Percentiles rank a stretch among this genome's conserved stretches.
Evolutionary conservation across 1,284 basidiomycete species (phyloP).

Genomic region (Clitocybe nebularis): DNA sequence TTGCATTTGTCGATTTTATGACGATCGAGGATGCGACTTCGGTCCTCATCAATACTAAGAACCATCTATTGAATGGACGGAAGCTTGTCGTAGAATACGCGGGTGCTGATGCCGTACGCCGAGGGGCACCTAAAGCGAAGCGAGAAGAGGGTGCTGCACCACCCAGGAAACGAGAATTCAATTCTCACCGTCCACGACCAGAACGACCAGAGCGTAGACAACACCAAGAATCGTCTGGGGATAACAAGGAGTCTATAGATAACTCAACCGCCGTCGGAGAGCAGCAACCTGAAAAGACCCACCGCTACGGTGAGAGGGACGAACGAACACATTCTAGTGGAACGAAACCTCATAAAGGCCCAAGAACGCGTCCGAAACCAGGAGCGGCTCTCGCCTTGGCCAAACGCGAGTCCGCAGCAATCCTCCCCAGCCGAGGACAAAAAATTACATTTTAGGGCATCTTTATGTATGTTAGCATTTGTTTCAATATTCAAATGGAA

Average conservation of each 20-base stretch:
- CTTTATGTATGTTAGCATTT: slow-evolving; percentile 1
- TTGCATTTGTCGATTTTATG: slow-evolving; percentile 93
- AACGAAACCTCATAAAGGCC: slow-evolving; percentile 24
- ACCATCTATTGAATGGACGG: slow-evolving; percentile 81
- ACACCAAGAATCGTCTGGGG: slow-evolving; percentile 5
- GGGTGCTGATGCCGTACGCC: slow-evolving; percentile 78
- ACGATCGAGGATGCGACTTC: slow-evolving; percentile 76
- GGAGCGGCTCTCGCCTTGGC: slow-evolving; percentile 91
- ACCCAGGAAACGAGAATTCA: slow-evolving; percentile 13
- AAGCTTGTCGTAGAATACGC: slow-evolving; percentile 89
- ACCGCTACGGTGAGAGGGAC: slow-evolving; percentile 8
- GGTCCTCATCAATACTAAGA: slow-evolving; percentile 80
- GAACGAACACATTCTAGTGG: slow-evolving; percentile 8
- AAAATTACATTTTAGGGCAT: slow-evolving; percentile 74
- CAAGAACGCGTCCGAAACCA: slow-evolving; percentile 63
- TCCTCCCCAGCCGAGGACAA: slow-evolving; percentile 75
- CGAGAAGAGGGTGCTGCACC: slow-evolving; percentile 21
- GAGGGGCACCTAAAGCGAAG: slow-evolving; percentile 46
- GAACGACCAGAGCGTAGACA: slow-evolving; percentile 11
- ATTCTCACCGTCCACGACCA: slow-evolving; percentile 11
- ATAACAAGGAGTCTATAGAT: slow-evolving; percentile 3
- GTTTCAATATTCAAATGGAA: background rate
- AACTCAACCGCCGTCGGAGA: background rate
- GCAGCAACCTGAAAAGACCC: background rate
- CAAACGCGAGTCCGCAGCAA: slow-evolving; percentile 80